Conservation (phyloP, 257 asterid species). For the Forsythia viridissima region DNA sequence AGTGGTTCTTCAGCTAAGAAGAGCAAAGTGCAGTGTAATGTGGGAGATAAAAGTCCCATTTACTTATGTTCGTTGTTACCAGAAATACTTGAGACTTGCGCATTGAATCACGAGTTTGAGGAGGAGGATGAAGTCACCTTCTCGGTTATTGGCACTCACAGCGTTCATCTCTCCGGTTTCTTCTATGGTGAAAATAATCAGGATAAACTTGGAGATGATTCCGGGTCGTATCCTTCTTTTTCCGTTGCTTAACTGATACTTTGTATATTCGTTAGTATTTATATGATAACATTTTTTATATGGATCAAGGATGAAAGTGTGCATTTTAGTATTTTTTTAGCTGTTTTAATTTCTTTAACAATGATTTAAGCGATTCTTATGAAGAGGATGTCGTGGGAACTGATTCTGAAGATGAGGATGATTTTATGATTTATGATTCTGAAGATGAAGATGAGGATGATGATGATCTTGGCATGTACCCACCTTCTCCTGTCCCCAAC, state of each 20-base stretch:
- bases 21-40: slow-evolving; percentile 74
- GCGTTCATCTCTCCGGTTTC: slow-evolving; percentile 93
- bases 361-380: slow-evolving; percentile 44
- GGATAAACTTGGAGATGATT: slow-evolving; percentile 36
- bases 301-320: slow-evolving; percentile 7
- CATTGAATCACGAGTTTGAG: slow-evolving; percentile 80
- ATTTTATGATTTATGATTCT: slow-evolving; percentile 38
- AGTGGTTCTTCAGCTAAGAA: slow-evolving; percentile 56
- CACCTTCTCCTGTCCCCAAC: slow-evolving; percentile 54
- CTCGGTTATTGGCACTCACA: slow-evolving; percentile 65
- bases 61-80: slow-evolving; percentile 76
- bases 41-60: slow-evolving; percentile 78
- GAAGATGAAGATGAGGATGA: slow-evolving; percentile 67
- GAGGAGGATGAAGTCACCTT: slow-evolving; percentile 82
- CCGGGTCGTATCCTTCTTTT: slow-evolving; percentile 63
- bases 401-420: slow-evolving; percentile 53
- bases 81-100: slow-evolving; percentile 66
- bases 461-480: slow-evolving; percentile 50
- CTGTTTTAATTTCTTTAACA: slow-evolving; percentile 44
- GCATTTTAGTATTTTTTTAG: background rate
- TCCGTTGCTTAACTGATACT: background rate
- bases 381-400: slow-evolving; percentile 38
- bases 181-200: slow-evolving; percentile 54
- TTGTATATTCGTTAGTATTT: background rate
- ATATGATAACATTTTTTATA: background rate